Evolutionary conservation across 2,329 filamentous ascomycete genomes (phyloP).

Genomic region (Trichoderma gracile): DNA sequence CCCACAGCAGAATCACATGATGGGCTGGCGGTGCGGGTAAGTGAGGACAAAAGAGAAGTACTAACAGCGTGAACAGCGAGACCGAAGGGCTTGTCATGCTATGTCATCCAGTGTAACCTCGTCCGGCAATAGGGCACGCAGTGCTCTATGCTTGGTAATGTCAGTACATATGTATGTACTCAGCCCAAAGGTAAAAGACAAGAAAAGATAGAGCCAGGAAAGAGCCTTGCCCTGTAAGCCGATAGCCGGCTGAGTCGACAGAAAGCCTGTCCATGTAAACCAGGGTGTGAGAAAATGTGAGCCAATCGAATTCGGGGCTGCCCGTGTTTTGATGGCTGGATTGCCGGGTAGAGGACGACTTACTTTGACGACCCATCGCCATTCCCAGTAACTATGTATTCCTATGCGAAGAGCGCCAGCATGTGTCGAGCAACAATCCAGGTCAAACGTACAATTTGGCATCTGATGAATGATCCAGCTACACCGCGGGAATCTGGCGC

Average conservation of each 20-base stretch:
- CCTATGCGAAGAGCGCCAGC: neutral
- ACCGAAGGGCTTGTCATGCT: neutral
- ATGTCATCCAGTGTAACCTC: constrained; percentile 3
- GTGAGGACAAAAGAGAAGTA: no score
- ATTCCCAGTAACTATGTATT: neutral
- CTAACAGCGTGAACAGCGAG: neutral
- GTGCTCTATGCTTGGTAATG: neutral
- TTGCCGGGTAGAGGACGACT: neutral
- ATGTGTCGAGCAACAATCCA: neutral
- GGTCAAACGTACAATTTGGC: neutral
- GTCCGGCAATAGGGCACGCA: neutral
- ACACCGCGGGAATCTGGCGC: neutral
- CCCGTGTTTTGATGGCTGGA: neutral
- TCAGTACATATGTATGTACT: no score
- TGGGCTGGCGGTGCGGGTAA: constrained; percentile 4
- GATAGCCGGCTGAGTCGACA: constrained; percentile 7
- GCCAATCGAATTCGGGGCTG: constrained; percentile 5
- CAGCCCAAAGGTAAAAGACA: no score
- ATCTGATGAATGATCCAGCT: neutral
- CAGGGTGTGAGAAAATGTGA: neutral
- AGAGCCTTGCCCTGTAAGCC: constrained; percentile 12
- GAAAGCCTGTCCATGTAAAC: constrained; percentile 4
- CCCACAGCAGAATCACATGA: constrained; percentile 13
- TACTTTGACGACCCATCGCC: neutral
- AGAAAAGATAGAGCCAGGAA: no score